A percentile compares a stretch with the other conserved stretches of the same genome.
Evolutionary conservation across 345 rosid genomes (phyloP).

Genomic region (Hypericum perforatum): DNA sequence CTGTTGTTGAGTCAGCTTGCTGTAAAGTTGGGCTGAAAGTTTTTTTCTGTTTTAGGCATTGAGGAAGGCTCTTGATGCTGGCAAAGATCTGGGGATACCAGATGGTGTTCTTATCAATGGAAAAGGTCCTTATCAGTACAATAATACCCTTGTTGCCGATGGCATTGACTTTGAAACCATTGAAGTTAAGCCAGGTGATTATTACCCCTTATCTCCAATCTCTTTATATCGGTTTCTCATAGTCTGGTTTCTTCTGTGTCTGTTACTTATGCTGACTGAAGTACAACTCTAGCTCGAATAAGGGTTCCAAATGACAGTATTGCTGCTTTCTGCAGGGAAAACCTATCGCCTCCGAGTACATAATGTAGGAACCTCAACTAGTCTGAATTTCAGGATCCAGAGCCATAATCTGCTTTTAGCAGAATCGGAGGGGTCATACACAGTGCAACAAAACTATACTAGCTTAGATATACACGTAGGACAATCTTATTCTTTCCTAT

Average conservation of each 20-base stretch:
- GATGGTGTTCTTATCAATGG: constrained; percentile 96
- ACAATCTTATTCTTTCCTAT: constrained; percentile 80
- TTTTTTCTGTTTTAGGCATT: constrained; percentile 43
- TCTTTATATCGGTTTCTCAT: no score
- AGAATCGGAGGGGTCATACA: constrained; percentile 89
- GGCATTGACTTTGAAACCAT: constrained; percentile 67
- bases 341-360: constrained; percentile 86
- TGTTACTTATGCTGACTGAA: not conserved
- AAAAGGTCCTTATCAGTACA: constrained; percentile 91
- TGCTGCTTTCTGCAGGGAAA: constrained; percentile 44
- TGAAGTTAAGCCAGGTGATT: constrained; percentile 80
- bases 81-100: constrained; percentile 91
- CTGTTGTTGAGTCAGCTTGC: not conserved
- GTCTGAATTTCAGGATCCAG: constrained; percentile 95
- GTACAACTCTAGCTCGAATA: not conserved
- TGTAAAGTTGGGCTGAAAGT: not conserved
- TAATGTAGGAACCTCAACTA: constrained; percentile 87
- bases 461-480: constrained; percentile 98
- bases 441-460: constrained; percentile 94
- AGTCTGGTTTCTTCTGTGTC: not conserved
- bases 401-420: constrained; percentile 81
- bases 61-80: constrained; percentile 83
- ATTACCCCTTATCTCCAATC: no score
- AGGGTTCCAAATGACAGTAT: constrained; percentile 1
- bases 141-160: constrained; percentile 70